A percentile compares a stretch with the other conserved stretches of the same genome.
Conservation (phyloP, 306 rosid species). For the Rosa chinensis region DNA sequence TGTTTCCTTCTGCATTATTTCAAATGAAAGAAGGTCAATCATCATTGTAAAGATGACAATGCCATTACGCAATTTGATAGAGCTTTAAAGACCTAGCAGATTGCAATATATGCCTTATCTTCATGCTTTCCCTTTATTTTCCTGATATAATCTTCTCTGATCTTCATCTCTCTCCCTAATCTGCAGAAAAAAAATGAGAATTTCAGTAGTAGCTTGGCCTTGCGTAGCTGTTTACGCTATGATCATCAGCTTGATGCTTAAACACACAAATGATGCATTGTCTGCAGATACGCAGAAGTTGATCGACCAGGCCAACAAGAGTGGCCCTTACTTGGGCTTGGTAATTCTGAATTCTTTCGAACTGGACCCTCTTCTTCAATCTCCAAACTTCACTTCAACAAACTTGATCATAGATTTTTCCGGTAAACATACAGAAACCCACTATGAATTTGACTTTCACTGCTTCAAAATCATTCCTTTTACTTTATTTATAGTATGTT, state of each 20-base stretch:
- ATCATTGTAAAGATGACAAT: neutral
- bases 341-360: conserved; percentile 52
- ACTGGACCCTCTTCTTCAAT: conserved; percentile 49
- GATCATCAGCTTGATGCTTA: conserved; percentile 19
- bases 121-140: neutral
- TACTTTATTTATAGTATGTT: neutral
- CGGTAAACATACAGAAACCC: conserved; percentile 28
- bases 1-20: conserved; percentile 1
- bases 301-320: conserved; percentile 28
- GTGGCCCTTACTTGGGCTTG: conserved; percentile 58
- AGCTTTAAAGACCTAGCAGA: neutral
- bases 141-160: neutral
- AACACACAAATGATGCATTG: conserved; percentile 33
- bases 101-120: neutral
- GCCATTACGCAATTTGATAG: neutral
- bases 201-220: conserved; percentile 7
- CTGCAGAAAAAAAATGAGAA: neutral
- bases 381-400: conserved; percentile 35
- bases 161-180: neutral
- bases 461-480: neutral
- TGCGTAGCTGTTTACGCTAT: conserved; percentile 17
- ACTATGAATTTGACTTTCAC: neutral
- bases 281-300: conserved; percentile 13
- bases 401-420: conserved; percentile 36
- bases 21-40: neutral